Evolutionary conservation across 768 basidiomycete genomes (phyloP).

Genomic region (Macrolepiota dolichaula): DNA sequence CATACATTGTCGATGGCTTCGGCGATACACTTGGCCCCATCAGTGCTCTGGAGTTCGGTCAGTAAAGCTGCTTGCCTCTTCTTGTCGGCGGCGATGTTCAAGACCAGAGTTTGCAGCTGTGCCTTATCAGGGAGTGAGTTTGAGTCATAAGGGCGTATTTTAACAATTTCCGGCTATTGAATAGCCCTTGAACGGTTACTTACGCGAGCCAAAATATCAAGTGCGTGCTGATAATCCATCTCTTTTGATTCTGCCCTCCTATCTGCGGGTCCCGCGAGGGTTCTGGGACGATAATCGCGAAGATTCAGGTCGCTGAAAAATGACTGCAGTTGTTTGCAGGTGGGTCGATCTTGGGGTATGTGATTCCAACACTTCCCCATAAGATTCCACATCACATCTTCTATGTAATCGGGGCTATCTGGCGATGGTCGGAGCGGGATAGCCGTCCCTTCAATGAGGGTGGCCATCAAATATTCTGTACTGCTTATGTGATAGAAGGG

Average conservation of each 20-base stretch:
- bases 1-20: background rate
- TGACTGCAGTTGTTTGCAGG: background rate
- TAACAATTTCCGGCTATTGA: too few relatives aligned
- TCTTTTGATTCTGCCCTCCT: background rate
- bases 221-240: background rate
- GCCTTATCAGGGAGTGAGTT: too few relatives aligned
- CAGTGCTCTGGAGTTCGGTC: background rate
- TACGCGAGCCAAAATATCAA: background rate
- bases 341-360: background rate
- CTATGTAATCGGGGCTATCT: background rate
- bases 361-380: background rate
- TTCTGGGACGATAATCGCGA: background rate
- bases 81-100: too few relatives aligned
- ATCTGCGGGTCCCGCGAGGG: background rate
- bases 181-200: too few relatives aligned
- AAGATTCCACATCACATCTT: background rate
- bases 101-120: too few relatives aligned
- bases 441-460: background rate
- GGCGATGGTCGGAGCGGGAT: background rate
- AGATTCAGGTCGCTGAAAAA: background rate
- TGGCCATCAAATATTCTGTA: background rate
- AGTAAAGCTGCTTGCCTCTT: too few relatives aligned
- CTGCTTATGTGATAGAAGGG: background rate
- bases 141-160: too few relatives aligned
- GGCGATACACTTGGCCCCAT: background rate